Conservation (phyloP, 73 alveolate genomes). For the Paramecium sonneborni region DNA sequence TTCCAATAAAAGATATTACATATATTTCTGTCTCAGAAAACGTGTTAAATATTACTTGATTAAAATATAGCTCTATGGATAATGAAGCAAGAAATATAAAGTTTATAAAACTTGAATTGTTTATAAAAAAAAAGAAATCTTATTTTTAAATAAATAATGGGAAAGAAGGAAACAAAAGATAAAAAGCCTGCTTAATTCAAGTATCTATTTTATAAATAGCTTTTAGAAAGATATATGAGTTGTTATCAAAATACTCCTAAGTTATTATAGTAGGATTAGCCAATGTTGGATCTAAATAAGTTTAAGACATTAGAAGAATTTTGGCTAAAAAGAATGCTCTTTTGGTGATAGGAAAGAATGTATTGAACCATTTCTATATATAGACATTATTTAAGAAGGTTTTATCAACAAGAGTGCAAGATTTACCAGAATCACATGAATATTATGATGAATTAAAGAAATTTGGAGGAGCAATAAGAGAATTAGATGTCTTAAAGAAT, state of each 20-base stretch:
- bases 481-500: constrained; percentile 34
- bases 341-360: constrained; percentile 45
- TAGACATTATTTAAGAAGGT: constrained; percentile 34
- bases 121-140: constrained; percentile 45
- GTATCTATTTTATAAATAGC: neutral
- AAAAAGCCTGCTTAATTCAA: constrained; percentile 58
- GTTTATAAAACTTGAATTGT: constrained; percentile 5
- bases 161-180: constrained; percentile 54
- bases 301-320: constrained; percentile 48
- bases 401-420: constrained; percentile 26
- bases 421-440: neutral
- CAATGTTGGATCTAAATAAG: constrained; percentile 53
- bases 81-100: neutral
- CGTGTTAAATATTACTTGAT: neutral
- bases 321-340: constrained; percentile 15
- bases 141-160: constrained; percentile 46
- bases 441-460: constrained; percentile 31
- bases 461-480: neutral
- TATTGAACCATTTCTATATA: neutral
- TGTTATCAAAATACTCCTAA: constrained; percentile 14
- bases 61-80: neutral
- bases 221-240: constrained; percentile 52
- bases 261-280: constrained; percentile 17
- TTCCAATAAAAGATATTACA: neutral
- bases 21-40: neutral